Conservation (phyloP, 2,329 filamentous ascomycete species). For the Celoporthe dispersa region DNA sequence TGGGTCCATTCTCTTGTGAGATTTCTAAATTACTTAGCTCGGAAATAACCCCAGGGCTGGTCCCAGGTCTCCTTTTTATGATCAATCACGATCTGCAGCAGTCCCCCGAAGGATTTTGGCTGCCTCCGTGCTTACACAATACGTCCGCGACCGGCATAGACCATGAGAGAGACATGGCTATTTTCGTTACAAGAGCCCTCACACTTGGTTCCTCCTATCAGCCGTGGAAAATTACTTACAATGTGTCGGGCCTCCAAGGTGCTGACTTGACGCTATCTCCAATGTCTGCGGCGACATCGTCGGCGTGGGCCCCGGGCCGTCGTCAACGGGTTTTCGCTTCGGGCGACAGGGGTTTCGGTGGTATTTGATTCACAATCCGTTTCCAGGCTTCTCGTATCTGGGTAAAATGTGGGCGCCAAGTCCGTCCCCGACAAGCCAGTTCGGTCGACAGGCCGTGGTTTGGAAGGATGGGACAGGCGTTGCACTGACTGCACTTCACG, state of each 20-base stretch:
- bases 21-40: slow-evolving; percentile 4
- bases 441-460: background rate
- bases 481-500: background rate
- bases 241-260: background rate
- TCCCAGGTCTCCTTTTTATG: background rate
- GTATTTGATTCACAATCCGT: background rate
- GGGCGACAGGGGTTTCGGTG: background rate
- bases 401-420: background rate
- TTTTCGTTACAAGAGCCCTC: background rate
- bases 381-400: background rate
- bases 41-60: background rate
- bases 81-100: slow-evolving; percentile 1
- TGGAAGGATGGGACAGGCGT: background rate
- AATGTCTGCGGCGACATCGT: background rate
- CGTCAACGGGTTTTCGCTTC: background rate
- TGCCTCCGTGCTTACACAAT: background rate
- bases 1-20: background rate
- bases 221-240: background rate
- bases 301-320: background rate
- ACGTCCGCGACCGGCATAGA: background rate
- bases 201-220: background rate
- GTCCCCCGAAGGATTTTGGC: background rate
- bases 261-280: background rate
- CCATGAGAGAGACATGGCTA: background rate
- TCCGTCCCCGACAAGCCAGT: background rate